Evolutionary conservation across 75 land plant genomes (phyloP).

Genomic region (Ceratopteris richardii): DNA sequence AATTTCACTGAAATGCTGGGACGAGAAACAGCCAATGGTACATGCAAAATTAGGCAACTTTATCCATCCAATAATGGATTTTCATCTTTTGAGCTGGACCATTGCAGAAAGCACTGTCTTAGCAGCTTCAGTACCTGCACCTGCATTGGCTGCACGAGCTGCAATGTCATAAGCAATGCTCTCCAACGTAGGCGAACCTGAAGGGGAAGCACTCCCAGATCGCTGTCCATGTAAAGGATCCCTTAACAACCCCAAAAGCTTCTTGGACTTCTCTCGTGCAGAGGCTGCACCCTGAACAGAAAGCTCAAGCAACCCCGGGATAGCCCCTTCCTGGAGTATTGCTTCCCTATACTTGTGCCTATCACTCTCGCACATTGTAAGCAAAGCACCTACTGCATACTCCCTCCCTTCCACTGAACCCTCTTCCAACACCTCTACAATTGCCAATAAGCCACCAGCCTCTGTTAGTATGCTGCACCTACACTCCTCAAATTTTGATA

Average conservation of each 20-base stretch:
- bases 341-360: conserved; percentile 40
- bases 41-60: too few relatives aligned
- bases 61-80: too few relatives aligned
- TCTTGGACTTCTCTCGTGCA: conserved; percentile 40
- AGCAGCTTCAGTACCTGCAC: too few relatives aligned
- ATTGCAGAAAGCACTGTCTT: conserved; percentile 47
- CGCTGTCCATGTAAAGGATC: conserved; percentile 38
- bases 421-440: conserved; percentile 60
- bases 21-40: too few relatives aligned
- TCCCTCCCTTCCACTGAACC: conserved; percentile 50
- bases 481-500: conserved; percentile 45
- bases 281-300: conserved; percentile 46
- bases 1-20: too few relatives aligned
- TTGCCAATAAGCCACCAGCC: conserved; percentile 49
- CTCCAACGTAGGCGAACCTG: conserved; percentile 19
- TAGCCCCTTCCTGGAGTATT: conserved; percentile 59
- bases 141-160: conserved; percentile 33
- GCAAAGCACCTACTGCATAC: conserved; percentile 43
- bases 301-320: conserved; percentile 57
- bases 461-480: conserved; percentile 23
- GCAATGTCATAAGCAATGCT: conserved; percentile 48
- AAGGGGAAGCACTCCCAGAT: conserved; percentile 13
- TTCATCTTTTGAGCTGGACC: conserved; percentile 48
- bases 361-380: conserved; percentile 42
- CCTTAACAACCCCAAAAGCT: conserved; percentile 44